Conservation (phyloP, 2,329 filamentous ascomycete genomes). For the Neoscytalidium dimidiatum region DNA sequence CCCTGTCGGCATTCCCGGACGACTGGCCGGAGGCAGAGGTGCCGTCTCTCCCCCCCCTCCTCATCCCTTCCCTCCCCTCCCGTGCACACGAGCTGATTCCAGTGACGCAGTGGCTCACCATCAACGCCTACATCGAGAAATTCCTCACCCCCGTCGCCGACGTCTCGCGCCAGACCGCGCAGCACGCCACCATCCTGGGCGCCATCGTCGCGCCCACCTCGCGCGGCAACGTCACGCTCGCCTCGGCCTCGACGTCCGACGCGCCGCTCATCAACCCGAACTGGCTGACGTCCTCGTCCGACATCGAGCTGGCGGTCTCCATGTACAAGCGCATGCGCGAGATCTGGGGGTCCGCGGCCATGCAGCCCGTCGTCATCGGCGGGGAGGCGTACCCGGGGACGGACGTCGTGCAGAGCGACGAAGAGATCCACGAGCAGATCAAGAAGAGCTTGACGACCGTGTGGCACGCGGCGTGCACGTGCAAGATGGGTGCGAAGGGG, state of each 20-base stretch:
- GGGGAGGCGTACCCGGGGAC: conserved; percentile 32
- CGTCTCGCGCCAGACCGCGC: conserved; percentile 29
- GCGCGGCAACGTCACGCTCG: conserved; percentile 39
- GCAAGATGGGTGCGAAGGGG: conserved; percentile 38
- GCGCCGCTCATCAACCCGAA: conserved; percentile 37
- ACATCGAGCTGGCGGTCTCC: conserved; percentile 35
- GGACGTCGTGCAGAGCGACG: conserved; percentile 26
- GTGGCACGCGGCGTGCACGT: conserved; percentile 40
- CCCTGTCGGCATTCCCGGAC: conserved; percentile 24
- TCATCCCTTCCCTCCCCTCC: too few species aligned
- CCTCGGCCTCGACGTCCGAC: conserved; percentile 27
- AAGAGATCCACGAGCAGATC: conserved; percentile 28
- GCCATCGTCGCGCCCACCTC: conserved; percentile 36
- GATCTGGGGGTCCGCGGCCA: conserved; percentile 27
- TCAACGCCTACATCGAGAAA: conserved; percentile 24
- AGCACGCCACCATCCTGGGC: conserved; percentile 36
- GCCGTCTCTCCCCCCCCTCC: background rate
- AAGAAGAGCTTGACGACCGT: conserved; percentile 29
- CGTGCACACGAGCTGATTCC: background rate
- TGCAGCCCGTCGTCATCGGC: conserved; percentile 27
- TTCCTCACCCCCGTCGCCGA: conserved; percentile 24
- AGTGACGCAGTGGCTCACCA: conserved; percentile 25
- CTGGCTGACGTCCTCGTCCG: conserved; percentile 36
- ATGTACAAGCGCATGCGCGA: conserved; percentile 34
- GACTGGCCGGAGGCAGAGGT: conserved; percentile 32